Evolutionary conservation across 73 alveolate genomes (phyloP).

Genomic region (Urostyla sp.): DNA sequence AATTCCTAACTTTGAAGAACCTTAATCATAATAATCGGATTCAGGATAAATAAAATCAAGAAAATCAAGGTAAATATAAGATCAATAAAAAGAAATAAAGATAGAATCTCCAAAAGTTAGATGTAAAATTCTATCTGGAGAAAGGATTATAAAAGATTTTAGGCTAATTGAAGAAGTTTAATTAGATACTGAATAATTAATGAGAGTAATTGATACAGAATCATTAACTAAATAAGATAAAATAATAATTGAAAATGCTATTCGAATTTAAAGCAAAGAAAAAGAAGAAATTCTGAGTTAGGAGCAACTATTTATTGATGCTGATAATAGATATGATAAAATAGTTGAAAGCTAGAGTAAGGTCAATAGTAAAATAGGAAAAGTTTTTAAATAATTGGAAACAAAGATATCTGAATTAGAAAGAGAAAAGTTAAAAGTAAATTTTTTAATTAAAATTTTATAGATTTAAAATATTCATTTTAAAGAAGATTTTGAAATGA

Average conservation of each 20-base stretch:
- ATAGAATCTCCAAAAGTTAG: neutral
- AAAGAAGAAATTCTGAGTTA: constrained; percentile 39
- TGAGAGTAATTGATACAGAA: too few species aligned
- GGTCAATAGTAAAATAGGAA: neutral
- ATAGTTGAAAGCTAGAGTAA: neutral
- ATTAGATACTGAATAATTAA: neutral
- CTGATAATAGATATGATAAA: constrained; percentile 2
- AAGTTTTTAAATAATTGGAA: neutral
- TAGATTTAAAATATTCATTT: neutral
- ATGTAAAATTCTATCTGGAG: neutral
- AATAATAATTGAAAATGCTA: neutral
- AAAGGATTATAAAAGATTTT: constrained; percentile 9
- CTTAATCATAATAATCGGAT: neutral
- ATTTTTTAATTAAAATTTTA: neutral
- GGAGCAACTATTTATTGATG: constrained; percentile 11
- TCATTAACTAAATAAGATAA: constrained; percentile 1
- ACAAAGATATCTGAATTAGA: neutral
- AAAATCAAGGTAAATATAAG: neutral
- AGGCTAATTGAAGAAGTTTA: constrained; percentile 7
- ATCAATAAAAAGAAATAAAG: neutral
- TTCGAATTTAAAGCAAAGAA: neutral
- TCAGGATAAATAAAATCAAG: neutral
- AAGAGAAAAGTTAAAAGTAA: constrained; percentile 26
- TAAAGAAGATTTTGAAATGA: neutral
- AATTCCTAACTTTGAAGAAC: neutral